phyloP scores from a whole-genome alignment of 495 filamentous ascomycete genomes.

The Entonaema liquescens region DNA sequence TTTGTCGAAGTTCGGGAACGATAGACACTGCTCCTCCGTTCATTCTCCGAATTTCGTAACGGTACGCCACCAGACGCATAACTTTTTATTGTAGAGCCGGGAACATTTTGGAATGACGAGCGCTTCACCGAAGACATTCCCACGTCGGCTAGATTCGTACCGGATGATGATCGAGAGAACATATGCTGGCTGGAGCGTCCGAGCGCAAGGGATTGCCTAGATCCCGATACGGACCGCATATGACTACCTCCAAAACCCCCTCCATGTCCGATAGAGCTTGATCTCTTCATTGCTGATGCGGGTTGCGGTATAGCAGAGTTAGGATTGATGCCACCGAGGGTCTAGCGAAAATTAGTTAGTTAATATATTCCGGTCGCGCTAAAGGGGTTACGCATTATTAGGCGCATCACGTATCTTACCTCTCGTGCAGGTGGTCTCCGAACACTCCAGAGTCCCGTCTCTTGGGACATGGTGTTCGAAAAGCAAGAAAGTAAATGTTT shows the following conservation, averaged over 20 bases:
- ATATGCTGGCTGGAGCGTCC: conserved; percentile 82
- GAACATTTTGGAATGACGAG: conserved; percentile 81
- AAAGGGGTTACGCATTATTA: conserved; percentile 27
- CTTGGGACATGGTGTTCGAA: conserved; percentile 71
- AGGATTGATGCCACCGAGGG: conserved; percentile 77
- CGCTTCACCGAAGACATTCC: conserved; percentile 88
- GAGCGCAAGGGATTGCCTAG: conserved; percentile 84
- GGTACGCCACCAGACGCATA: conserved; percentile 56
- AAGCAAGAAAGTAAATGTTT: background rate
- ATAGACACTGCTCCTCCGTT: conserved; percentile 89
- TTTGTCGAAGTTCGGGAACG: conserved; percentile 66
- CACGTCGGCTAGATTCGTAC: conserved; percentile 75
- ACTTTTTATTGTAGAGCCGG: conserved; percentile 62
- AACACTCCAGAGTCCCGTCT: conserved; percentile 77
- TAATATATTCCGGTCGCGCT: conserved; percentile 25
- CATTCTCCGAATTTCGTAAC: conserved; percentile 57
- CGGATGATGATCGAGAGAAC: conserved; percentile 84
- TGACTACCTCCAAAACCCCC: conserved; percentile 74
- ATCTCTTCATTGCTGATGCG: conserved; percentile 94
- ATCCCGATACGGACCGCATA: conserved; percentile 79
- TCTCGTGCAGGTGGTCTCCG: conserved; percentile 77
- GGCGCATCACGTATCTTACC: conserved; percentile 55
- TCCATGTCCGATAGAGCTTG: conserved; percentile 75
- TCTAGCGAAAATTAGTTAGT: conserved; percentile 59
- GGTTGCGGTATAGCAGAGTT: conserved; percentile 87